phyloP scores from a whole-genome alignment of 2,329 filamentous ascomycete species.

The Aspergillus floridensis region DNA sequence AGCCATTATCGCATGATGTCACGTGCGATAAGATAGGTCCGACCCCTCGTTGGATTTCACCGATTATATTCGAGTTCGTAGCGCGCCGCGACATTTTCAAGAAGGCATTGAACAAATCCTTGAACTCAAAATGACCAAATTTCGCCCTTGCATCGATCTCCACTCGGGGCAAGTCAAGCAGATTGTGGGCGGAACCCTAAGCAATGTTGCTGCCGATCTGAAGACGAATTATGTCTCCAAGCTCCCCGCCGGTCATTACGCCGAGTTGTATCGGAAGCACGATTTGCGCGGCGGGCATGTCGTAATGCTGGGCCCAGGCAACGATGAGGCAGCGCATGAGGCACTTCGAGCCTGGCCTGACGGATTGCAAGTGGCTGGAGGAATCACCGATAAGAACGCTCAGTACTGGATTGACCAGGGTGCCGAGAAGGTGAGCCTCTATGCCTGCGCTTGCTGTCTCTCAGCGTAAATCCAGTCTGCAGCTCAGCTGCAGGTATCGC shows the following conservation, averaged over 20 bases:
- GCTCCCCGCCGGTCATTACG: slow-evolving; percentile 77
- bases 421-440: slow-evolving; percentile 73
- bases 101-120: slow-evolving; percentile 5
- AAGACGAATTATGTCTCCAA: slow-evolving; percentile 92
- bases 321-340: slow-evolving; percentile 74
- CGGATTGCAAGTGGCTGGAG: slow-evolving; percentile 87
- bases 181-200: slow-evolving; percentile 92
- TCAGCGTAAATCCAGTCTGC: neutral
- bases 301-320: slow-evolving; percentile 91
- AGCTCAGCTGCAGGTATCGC: neutral
- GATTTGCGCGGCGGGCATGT: slow-evolving; percentile 79
- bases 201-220: slow-evolving; percentile 62
- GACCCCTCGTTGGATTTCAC: slow-evolving; percentile 18
- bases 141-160: slow-evolving; percentile 94
- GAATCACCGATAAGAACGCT: slow-evolving; percentile 83
- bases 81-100: slow-evolving; percentile 3
- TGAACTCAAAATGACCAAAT: slow-evolving; percentile 73
- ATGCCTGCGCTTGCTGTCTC: slow-evolving; percentile 6
- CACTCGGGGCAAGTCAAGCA: slow-evolving; percentile 98
- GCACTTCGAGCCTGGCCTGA: slow-evolving; percentile 75
- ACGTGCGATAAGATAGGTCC: slow-evolving; percentile 41
- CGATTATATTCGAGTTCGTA: slow-evolving; percentile 17
- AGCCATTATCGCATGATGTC: slow-evolving; percentile 19
- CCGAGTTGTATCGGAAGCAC: slow-evolving; percentile 74
- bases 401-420: slow-evolving; percentile 80